Evolutionary conservation across 225 moss, liverwort and hornwort genomes (phyloP).

Genomic region (Asterella californica): DNA sequence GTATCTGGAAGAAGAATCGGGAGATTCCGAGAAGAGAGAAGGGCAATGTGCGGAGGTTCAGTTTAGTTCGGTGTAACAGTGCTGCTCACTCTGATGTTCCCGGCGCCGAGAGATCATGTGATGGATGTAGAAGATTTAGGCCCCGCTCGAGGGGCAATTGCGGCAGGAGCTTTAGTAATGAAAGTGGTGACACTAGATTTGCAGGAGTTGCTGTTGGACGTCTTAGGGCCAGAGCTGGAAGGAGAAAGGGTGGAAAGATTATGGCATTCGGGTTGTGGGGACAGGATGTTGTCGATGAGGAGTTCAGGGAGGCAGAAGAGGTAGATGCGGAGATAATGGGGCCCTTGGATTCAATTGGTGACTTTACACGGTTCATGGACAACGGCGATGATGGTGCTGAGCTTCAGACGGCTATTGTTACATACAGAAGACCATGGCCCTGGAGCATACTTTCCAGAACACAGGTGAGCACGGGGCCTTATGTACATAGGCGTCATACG

Average conservation of each 20-base stretch:
- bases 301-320: not conserved
- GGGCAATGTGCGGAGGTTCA: not conserved
- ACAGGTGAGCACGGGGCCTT: not conserved
- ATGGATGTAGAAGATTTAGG: not conserved
- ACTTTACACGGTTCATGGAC: constrained; percentile 90
- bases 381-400: constrained; percentile 80
- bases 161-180: not conserved
- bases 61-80: not conserved
- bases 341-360: constrained; percentile 73
- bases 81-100: not conserved
- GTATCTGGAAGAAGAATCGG: not conserved
- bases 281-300: constrained; percentile 6
- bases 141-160: not conserved
- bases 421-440: constrained; percentile 72
- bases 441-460: constrained; percentile 45
- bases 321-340: constrained; percentile 8
- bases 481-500: not conserved
- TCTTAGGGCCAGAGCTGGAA: constrained; percentile 1
- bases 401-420: constrained; percentile 93
- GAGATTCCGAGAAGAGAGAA: not conserved
- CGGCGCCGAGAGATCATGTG: not conserved
- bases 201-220: not conserved
- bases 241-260: constrained; percentile 15
- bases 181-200: not conserved
- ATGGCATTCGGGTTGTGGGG: constrained; percentile 23